These are phyloP conservation scores for Metschnikowia anglica DNA, from an alignment of 805 yeast genomes.

Conservation along the genomic window DNA sequence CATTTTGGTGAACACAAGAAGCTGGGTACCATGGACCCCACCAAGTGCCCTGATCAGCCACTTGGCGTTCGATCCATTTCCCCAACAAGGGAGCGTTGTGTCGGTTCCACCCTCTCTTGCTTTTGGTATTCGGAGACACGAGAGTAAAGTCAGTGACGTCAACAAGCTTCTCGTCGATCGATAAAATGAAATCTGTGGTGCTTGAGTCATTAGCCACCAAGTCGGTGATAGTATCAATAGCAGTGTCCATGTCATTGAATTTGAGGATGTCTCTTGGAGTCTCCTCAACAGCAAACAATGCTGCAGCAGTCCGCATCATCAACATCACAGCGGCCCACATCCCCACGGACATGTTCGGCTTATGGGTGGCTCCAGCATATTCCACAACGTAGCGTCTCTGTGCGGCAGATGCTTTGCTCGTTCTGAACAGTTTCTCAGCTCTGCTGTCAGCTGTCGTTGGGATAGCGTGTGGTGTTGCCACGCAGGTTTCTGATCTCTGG, in stretches of 20 bases:
- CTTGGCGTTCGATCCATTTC: too few species aligned
- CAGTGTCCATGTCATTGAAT: conserved; percentile 1
- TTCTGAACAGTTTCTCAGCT: too few species aligned
- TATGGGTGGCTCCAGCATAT: too few species aligned
- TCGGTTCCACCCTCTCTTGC: conserved; percentile 3
- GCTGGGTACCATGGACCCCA: conserved; percentile 10
- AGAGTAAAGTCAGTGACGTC: conserved; percentile 1
- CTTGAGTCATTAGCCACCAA: background rate
- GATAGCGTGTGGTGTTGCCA: too few species aligned
- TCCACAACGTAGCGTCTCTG: too few species aligned
- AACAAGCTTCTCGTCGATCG: conserved; percentile 1
- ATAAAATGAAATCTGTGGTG: background rate
- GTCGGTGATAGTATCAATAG: conserved; percentile 3
- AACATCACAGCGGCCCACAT: too few species aligned
- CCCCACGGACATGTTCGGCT: too few species aligned
- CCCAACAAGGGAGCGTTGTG: conserved; percentile 4
- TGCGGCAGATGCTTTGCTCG: too few species aligned
- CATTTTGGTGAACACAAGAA: conserved; percentile 9
- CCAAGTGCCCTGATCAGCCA: conserved; percentile 4
- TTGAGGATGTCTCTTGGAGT: background rate
- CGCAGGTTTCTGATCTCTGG: too few species aligned
- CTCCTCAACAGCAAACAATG: too few species aligned
- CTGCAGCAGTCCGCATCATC: too few species aligned
- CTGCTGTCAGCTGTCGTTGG: too few species aligned
- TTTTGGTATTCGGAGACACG: background rate